Evolutionary conservation across 2,329 filamentous ascomycete species (phyloP).

Genomic region (Fragosphaeria purpurea): DNA sequence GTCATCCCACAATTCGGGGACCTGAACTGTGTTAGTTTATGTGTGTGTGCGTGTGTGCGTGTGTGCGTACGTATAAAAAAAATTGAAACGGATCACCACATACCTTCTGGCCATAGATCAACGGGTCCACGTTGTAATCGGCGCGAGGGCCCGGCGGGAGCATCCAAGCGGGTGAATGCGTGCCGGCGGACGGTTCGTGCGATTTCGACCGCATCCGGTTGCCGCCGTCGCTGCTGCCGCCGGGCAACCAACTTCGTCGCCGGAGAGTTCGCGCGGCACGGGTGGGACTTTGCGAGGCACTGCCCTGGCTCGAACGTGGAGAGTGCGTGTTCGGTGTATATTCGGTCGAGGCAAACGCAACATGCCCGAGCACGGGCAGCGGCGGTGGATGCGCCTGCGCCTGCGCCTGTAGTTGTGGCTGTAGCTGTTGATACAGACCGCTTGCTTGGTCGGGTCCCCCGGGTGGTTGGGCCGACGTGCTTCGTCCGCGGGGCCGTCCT

Average conservation of each 20-base stretch:
- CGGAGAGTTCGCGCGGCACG: constrained; percentile 29
- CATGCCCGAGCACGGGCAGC: constrained; percentile 19
- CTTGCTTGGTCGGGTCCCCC: no score
- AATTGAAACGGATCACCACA: no score
- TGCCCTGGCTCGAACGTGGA: constrained; percentile 23
- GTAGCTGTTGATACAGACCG: background rate
- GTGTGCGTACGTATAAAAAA: no score
- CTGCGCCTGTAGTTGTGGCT: background rate
- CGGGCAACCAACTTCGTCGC: constrained; percentile 46
- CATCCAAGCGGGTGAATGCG: constrained; percentile 34
- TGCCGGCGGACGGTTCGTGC: constrained; percentile 17
- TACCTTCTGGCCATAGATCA: constrained; percentile 48
- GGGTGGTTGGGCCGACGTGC: constrained; percentile 38
- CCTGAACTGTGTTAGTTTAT: constrained; percentile 25
- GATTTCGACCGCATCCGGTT: constrained; percentile 42
- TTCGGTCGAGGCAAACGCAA: constrained; percentile 22
- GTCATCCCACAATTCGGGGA: constrained; percentile 58
- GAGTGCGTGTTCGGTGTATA: constrained; percentile 22
- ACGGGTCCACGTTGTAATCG: constrained; percentile 45
- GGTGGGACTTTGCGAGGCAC: constrained; percentile 31
- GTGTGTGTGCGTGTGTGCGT: no score
- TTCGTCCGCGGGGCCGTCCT: constrained; percentile 27
- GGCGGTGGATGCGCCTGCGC: constrained; percentile 13
- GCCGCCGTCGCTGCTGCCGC: constrained; percentile 16
- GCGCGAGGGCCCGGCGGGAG: constrained; percentile 39